These are phyloP conservation scores for Neopestalotiopsis sp. DNA, from an alignment of 2,329 filamentous ascomycete genomes.

Conservation along the genomic window DNA sequence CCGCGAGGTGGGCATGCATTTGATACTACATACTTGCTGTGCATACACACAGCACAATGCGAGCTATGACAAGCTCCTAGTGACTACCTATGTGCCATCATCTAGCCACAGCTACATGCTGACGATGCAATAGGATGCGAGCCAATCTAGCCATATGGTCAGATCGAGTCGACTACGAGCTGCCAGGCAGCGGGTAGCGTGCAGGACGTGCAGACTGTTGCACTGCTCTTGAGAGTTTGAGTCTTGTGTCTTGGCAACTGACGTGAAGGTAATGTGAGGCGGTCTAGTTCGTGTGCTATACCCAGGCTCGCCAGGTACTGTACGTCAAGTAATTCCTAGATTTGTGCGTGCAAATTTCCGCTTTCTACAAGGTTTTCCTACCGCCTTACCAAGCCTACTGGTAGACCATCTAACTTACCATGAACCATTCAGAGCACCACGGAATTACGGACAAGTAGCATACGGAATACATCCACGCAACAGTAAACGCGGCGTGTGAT, in stretches of 20 bases:
- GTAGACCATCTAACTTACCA: not conserved
- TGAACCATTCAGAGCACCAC: not conserved
- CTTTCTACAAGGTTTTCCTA: not conserved
- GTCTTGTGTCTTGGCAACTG: slow-evolving; percentile 1
- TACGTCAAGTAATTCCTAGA: not conserved
- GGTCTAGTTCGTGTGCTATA: not conserved
- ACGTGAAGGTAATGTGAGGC: not conserved
- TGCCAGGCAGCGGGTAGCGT: not conserved
- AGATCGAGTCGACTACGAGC: not conserved
- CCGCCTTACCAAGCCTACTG: too few species aligned
- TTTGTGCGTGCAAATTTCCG: not conserved
- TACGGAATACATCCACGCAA: too few species aligned
- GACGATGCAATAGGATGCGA: not conserved
- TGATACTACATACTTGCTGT: not conserved
- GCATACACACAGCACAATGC: not conserved
- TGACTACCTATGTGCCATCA: not conserved
- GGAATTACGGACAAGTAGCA: not conserved
- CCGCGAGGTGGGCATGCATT: not conserved
- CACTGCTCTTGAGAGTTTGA: not conserved
- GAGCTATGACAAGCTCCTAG: not conserved
- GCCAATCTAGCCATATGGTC: not conserved
- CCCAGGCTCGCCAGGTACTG: not conserved
- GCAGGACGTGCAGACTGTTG: too few species aligned
- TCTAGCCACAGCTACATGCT: not conserved
- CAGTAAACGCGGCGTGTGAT: not conserved